Evolutionary conservation across 345 rosid species (phyloP).

Genomic region (Xanthoceras sorbifolium): DNA sequence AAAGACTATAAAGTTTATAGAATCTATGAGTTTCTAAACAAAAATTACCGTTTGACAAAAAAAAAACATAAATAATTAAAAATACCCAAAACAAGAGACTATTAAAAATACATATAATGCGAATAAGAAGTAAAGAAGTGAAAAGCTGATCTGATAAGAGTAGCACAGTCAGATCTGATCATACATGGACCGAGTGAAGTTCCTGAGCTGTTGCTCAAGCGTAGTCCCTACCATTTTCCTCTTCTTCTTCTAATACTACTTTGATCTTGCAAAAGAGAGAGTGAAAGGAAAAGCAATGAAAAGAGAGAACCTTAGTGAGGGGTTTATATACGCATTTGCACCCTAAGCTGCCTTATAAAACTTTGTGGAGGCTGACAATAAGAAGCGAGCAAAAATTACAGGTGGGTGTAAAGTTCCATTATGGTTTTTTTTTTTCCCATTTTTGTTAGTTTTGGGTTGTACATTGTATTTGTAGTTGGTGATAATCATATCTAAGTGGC

Average conservation of each 20-base stretch:
- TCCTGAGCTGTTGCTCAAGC: neutral
- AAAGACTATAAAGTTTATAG: too few relatives aligned
- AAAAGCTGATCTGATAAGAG: neutral
- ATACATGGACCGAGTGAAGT: neutral
- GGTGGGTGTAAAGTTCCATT: too few relatives aligned
- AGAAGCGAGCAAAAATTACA: neutral
- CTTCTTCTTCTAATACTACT: neutral
- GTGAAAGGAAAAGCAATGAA: too few relatives aligned
- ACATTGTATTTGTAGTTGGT: too few relatives aligned
- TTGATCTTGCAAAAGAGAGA: neutral
- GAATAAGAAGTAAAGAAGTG: too few relatives aligned
- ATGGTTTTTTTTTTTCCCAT: neutral
- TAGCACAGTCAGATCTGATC: neutral
- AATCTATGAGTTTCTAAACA: neutral
- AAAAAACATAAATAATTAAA: too few relatives aligned
- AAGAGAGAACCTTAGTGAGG: neutral
- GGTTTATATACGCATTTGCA: neutral
- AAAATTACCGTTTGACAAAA: neutral
- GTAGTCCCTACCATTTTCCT: neutral
- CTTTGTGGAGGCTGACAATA: neutral
- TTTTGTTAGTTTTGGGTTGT: too few relatives aligned
- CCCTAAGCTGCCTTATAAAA: neutral
- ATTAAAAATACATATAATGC: neutral
- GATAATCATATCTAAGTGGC: too few relatives aligned
- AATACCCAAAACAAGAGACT: neutral